Evolutionary conservation across 768 basidiomycete genomes (phyloP).

Genomic region (Psilocybe cubensis): DNA sequence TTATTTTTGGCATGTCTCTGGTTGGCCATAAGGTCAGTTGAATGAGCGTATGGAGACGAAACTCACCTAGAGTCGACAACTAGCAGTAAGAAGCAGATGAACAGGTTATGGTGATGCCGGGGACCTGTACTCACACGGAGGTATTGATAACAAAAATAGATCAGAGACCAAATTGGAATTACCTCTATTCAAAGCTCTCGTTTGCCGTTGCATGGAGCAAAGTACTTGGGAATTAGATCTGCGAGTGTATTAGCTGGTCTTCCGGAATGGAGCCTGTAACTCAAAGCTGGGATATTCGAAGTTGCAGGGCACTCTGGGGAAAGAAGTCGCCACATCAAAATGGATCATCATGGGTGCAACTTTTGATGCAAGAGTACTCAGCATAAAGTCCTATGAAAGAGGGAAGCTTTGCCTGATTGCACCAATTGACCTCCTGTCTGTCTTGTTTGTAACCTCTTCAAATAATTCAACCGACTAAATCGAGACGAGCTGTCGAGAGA

Average conservation of each 20-base stretch:
- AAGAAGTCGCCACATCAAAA: neutral
- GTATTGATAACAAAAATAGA: slow-evolving; percentile 29
- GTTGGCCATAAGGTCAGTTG: slow-evolving; percentile 17
- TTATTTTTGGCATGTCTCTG: slow-evolving; percentile 9
- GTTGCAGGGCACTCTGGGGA: neutral
- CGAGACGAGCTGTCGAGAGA: neutral
- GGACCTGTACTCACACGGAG: slow-evolving; percentile 12
- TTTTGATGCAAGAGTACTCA: neutral
- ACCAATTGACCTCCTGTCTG: neutral
- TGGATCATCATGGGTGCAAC: neutral
- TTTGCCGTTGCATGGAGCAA: slow-evolving; percentile 1
- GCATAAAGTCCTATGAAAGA: neutral
- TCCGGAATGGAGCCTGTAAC: neutral
- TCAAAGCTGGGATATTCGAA: neutral
- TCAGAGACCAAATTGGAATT: neutral
- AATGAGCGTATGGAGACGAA: slow-evolving; percentile 7
- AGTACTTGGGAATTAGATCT: slow-evolving; percentile 8
- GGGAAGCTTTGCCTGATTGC: neutral
- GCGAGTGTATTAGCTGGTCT: slow-evolving; percentile 8
- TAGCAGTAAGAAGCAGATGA: slow-evolving; percentile 9
- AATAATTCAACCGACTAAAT: neutral
- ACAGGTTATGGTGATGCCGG: slow-evolving; percentile 14
- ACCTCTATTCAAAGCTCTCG: neutral
- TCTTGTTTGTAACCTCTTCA: neutral
- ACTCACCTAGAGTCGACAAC: slow-evolving; percentile 8